Conservation (phyloP, 2,329 filamentous ascomycete genomes). For the Byssochlamys sp. region DNA sequence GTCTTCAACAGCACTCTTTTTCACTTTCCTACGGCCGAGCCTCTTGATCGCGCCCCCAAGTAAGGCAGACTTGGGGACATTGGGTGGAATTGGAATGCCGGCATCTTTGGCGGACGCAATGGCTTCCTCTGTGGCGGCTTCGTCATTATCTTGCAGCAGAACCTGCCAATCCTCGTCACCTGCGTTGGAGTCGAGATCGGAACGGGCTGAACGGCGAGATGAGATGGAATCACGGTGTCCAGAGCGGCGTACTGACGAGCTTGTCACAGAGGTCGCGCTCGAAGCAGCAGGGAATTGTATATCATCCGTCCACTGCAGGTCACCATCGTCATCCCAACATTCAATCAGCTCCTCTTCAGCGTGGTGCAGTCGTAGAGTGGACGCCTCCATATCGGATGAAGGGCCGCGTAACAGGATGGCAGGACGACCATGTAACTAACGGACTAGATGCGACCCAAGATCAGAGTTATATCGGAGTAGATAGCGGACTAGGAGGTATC, state of each 20-base stretch:
- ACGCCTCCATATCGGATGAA: conserved; percentile 28
- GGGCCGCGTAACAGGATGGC: background rate
- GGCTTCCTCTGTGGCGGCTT: conserved; percentile 71
- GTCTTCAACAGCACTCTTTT: conserved; percentile 65
- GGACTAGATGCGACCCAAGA: background rate
- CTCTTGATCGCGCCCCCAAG: conserved; percentile 89
- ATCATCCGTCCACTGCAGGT: conserved; percentile 39
- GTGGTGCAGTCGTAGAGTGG: conserved; percentile 23
- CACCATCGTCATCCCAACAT: conserved; percentile 42
- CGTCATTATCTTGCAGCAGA: conserved; percentile 73
- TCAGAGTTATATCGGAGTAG: background rate
- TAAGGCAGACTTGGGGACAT: conserved; percentile 78
- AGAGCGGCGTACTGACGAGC: conserved; percentile 33
- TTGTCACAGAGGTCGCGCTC: conserved; percentile 36
- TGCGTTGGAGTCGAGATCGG: conserved; percentile 65
- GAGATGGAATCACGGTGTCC: conserved; percentile 65
- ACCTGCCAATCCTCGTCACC: conserved; percentile 85
- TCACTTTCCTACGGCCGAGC: conserved; percentile 64
- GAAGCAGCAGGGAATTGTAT: conserved; percentile 38
- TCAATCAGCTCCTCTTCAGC: conserved; percentile 32
- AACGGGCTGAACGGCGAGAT: conserved; percentile 70
- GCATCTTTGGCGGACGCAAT: conserved; percentile 79
- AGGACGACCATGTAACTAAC: background rate
- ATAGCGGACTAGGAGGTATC: conserved; percentile 12
- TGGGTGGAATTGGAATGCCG: conserved; percentile 80